phyloP scores from a whole-genome alignment of 805 yeast genomes.

The Candida verbasci region DNA sequence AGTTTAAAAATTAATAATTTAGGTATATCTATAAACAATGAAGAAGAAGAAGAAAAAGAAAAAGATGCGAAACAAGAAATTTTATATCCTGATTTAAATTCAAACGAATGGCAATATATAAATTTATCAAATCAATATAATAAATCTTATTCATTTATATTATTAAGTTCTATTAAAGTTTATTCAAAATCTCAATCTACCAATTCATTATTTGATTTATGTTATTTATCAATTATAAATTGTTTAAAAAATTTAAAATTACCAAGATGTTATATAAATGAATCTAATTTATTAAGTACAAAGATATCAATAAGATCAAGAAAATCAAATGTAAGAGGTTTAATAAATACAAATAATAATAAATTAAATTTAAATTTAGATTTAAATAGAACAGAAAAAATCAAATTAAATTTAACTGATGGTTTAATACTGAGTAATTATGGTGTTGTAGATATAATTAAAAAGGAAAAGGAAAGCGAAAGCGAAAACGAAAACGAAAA shows the following conservation, averaged over 20 bases:
- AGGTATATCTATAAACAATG: conserved; percentile 17
- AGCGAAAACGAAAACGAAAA: too few species aligned
- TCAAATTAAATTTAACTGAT: conserved; percentile 36
- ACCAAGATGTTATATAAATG: conserved; percentile 69
- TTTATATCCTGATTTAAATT: conserved; percentile 18
- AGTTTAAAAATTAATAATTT: conserved; percentile 15
- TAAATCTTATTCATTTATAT: conserved; percentile 37
- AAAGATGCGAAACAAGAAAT: conserved; percentile 13
- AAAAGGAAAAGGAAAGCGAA: conserved; percentile 11
- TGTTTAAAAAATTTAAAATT: conserved; percentile 59
- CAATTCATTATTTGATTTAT: conserved; percentile 77
- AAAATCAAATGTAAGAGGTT: conserved; percentile 25
- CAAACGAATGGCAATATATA: conserved; percentile 12
- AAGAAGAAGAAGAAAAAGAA: too few species aligned
- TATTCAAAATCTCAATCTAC: conserved; percentile 54
- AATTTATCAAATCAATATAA: conserved; percentile 12
- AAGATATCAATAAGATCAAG: conserved; percentile 50
- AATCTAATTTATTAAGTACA: conserved; percentile 45
- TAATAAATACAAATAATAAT: conserved; percentile 46
- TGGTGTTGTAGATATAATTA: conserved; percentile 48
- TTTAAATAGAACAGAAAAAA: conserved; percentile 20
- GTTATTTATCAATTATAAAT: conserved; percentile 61
- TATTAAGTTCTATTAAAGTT: conserved; percentile 71
- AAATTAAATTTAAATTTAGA: conserved; percentile 55
- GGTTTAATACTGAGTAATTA: conserved; percentile 47